A percentile compares a stretch with the other conserved stretches of the same genome.
Evolutionary conservation across 495 filamentous ascomycete species (phyloP).

Genomic region (Venustampulla echinocandica): DNA sequence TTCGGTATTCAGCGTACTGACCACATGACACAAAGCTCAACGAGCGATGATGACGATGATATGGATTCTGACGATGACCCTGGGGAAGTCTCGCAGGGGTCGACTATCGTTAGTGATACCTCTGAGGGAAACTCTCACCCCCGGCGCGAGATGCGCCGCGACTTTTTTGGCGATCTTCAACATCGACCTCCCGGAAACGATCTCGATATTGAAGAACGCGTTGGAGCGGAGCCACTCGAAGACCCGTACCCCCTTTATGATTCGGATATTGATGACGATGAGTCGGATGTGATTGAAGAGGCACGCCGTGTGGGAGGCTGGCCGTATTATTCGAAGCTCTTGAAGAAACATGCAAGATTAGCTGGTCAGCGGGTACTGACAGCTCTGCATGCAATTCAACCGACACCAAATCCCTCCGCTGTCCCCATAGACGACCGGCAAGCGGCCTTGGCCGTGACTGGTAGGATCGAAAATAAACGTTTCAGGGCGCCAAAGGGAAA

Average conservation of each 20-base stretch:
- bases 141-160: slow-evolving; percentile 38
- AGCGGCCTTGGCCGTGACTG: slow-evolving; percentile 26
- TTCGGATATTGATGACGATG: slow-evolving; percentile 72
- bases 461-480: slow-evolving; percentile 48
- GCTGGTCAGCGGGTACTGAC: slow-evolving; percentile 1
- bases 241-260: slow-evolving; percentile 85
- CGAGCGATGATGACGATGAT: slow-evolving; percentile 63
- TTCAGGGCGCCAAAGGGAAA: slow-evolving; percentile 90
- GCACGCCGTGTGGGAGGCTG: slow-evolving; percentile 63
- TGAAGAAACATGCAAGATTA: slow-evolving; percentile 36
- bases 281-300: slow-evolving; percentile 59
- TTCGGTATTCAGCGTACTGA: slow-evolving; percentile 82
- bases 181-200: slow-evolving; percentile 37
- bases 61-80: slow-evolving; percentile 39
- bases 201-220: slow-evolving; percentile 69
- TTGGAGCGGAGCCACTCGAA: slow-evolving; percentile 49
- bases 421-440: not conserved
- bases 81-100: not conserved
- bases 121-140: slow-evolving; percentile 28
- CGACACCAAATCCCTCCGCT: slow-evolving; percentile 43
- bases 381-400: slow-evolving; percentile 25
- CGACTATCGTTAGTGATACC: slow-evolving; percentile 1
- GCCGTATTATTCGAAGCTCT: slow-evolving; percentile 53
- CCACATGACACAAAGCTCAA: slow-evolving; percentile 63
- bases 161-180: slow-evolving; percentile 41